Base-by-base conservation (phyloP, 2,329 filamentous ascomycete species). In the Fusarium aywerte region DNA sequence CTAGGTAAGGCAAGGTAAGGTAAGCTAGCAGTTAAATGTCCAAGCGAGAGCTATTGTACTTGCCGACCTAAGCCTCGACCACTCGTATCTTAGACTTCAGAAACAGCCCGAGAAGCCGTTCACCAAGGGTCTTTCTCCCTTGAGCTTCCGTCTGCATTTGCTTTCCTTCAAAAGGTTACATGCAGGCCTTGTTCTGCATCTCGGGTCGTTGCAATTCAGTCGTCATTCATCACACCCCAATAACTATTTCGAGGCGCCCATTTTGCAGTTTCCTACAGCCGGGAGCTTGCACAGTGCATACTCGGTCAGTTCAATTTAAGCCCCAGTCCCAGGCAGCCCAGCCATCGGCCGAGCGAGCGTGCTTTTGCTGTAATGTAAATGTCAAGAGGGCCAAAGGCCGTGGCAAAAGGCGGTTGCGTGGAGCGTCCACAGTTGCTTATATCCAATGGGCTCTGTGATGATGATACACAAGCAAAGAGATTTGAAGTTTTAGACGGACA, bases 351-450 rank as follows among this genome's bases (percentile, higher is more conserved):
- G 45, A 66, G 61, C 44, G 43, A 66, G 44, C 44, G 57, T 43
- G 29, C 39, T 33, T 21, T 31, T 42, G 45, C 38, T n/a, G 55
- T 44, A 54, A 27, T 47, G 13, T 20, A 32, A 48, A 25, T 18
- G n/a, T 38, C 33, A n/a, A 47, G 33, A 62, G 40, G 38, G 52
- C 42, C 56, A 60, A 59, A 67, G 67, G 62, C 67, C 58, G 62
- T 67, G 58, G 66, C 66, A 61, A 67, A 65, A 50, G 64, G 57
- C 48, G 58, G 61, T 58, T 66, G 65, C 52, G 52, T 49, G 44
- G 57, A 58, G 45, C 49, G 40, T 48, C 63, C 35, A 42, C 53
- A 36, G 40, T 45, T 35, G 25, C 21, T 33, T 16, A 53, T 58
- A 32, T 36, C 57, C 62, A 62, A 66, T 62, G 38, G 47, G 16